Conservation (phyloP, 2,329 filamentous ascomycete genomes). For the Talaromyces sp. region DNA sequence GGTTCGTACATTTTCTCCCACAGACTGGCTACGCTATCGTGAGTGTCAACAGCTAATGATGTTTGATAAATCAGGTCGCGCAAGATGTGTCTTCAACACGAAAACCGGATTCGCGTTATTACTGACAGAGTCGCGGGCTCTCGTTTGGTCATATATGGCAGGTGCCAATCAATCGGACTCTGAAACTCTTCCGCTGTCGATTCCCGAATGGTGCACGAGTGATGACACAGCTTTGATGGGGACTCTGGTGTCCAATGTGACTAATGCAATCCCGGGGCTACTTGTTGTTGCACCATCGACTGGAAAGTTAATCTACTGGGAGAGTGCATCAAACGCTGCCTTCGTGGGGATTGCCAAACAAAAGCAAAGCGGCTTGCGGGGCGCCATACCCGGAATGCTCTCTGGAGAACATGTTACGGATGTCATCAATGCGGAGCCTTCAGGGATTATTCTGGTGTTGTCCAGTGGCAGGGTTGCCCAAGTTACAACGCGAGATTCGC, state of each 20-base stretch:
- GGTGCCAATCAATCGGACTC: constrained; percentile 20
- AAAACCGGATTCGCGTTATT: constrained; percentile 69
- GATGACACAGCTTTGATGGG: constrained; percentile 74
- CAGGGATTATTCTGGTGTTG: constrained; percentile 78
- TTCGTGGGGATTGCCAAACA: constrained; percentile 78
- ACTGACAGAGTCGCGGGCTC: constrained; percentile 72
- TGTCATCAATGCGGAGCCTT: constrained; percentile 76
- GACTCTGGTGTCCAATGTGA: constrained; percentile 69
- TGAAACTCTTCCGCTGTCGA: constrained; percentile 71
- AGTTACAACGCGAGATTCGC: constrained; percentile 75
- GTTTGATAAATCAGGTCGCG: constrained; percentile 44
- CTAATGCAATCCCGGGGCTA: constrained; percentile 75
- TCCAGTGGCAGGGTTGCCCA: constrained; percentile 84
- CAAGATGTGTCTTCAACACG: constrained; percentile 60
- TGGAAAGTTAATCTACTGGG: constrained; percentile 90
- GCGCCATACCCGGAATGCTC: constrained; percentile 65
- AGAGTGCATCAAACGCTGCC: constrained; percentile 83
- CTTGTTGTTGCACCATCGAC: constrained; percentile 77
- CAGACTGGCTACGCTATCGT: background rate
- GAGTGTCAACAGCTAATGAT: constrained; percentile 15
- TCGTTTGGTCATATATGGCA: constrained; percentile 80
- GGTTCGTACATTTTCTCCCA: constrained; percentile 27
- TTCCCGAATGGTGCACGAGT: constrained; percentile 64
- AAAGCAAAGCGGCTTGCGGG: constrained; percentile 72
- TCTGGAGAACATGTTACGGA: constrained; percentile 72